A percentile compares a stretch with the other conserved stretches of the same genome.
These are phyloP conservation scores for Lathyrus tuberosus DNA, from an alignment of 306 rosid species.

Conservation along the genomic window DNA sequence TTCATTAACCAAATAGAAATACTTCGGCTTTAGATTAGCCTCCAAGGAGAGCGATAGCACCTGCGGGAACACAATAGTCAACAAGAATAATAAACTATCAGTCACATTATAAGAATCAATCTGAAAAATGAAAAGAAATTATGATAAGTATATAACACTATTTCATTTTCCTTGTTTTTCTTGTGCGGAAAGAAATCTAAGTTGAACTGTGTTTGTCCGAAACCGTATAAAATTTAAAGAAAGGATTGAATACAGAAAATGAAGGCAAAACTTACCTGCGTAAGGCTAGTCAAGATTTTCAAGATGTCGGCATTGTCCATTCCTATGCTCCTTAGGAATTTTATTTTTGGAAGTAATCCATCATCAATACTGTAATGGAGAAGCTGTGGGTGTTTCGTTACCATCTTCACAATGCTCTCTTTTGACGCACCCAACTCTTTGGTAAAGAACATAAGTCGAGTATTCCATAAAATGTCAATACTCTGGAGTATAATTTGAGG, in stretches of 20 bases:
- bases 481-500: conserved; percentile 94
- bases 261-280: conserved; percentile 65
- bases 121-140: neutral
- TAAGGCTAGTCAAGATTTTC: conserved; percentile 87
- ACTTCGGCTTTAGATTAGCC: conserved; percentile 93
- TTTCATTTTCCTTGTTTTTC: conserved; percentile 18
- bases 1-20: conserved; percentile 88
- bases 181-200: neutral
- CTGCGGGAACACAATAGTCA: conserved; percentile 52
- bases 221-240: neutral
- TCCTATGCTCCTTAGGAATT: conserved; percentile 93
- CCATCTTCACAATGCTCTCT: conserved; percentile 94
- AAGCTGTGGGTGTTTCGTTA: conserved; percentile 90
- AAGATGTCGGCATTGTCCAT: conserved; percentile 84
- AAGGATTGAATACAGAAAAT: conserved; percentile 27
- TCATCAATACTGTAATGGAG: conserved; percentile 94
- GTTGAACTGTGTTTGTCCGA: conserved; percentile 4
- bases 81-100: conserved; percentile 1
- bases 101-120: conserved; percentile 23
- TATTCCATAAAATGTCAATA: conserved; percentile 83
- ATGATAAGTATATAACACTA: neutral
- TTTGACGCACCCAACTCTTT: conserved; percentile 92
- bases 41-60: conserved; percentile 90
- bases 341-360: conserved; percentile 91
- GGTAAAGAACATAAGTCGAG: conserved; percentile 74